Percentiles rank a stretch among this genome's conserved stretches.
phyloP scores from a whole-genome alignment of 768 basidiomycete species.

The Boletus tylopilopsis region DNA sequence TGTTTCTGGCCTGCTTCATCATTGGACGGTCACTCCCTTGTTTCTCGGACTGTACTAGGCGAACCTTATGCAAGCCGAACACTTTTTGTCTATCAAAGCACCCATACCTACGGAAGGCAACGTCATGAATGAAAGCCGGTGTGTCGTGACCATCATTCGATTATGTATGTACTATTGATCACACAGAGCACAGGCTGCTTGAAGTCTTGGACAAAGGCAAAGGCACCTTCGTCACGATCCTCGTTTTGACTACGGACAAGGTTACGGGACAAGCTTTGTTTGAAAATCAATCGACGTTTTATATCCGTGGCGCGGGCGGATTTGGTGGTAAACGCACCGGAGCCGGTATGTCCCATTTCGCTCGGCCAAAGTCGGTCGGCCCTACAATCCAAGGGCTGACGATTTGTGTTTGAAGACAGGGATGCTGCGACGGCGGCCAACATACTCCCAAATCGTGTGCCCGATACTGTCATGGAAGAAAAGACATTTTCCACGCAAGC shows the following conservation, averaged over 20 bases:
- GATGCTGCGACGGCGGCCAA: conserved; percentile 85
- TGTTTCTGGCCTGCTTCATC: no score
- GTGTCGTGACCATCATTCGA: conserved; percentile 4
- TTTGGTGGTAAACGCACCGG: conserved; percentile 90
- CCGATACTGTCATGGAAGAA: conserved; percentile 87
- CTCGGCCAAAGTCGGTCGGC: no score
- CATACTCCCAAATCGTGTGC: conserved; percentile 71
- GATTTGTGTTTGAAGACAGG: conserved; percentile 64
- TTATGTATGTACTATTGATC: conserved; percentile 10
- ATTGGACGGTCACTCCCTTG: no score
- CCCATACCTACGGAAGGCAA: conserved; percentile 84
- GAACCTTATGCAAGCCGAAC: conserved; percentile 97
- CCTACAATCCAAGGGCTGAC: not conserved
- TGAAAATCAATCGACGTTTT: conserved; percentile 89
- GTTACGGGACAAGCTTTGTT: conserved; percentile 75
- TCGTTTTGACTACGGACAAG: conserved; percentile 80
- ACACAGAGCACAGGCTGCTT: conserved; percentile 46
- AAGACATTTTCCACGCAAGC: conserved; percentile 81
- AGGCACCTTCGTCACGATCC: conserved; percentile 80
- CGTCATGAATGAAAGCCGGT: conserved; percentile 72
- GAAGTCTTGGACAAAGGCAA: conserved; percentile 92
- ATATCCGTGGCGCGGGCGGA: conserved; percentile 93
- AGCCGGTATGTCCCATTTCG: conserved; percentile 47
- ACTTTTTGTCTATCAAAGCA: conserved; percentile 83
- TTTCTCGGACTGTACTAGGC: conserved; percentile 63